phyloP scores from a whole-genome alignment of 2,329 filamentous ascomycete species.

The Trichoderma sp. region DNA sequence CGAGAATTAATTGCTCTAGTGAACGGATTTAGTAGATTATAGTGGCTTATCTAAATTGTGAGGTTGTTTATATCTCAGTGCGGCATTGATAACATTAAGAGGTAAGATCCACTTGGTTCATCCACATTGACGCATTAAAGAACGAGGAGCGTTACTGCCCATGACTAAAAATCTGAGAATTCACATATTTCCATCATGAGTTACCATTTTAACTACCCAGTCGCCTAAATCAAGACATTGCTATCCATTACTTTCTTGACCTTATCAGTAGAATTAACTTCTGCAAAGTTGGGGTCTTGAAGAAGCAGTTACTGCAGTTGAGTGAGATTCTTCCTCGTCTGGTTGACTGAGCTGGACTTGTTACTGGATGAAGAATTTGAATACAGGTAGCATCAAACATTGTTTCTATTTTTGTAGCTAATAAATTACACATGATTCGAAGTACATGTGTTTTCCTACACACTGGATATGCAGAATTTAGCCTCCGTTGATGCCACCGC shows the following conservation, averaged over 20 bases:
- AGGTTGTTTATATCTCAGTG: neutral
- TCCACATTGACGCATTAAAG: neutral
- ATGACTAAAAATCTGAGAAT: neutral
- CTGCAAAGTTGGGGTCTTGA: no score
- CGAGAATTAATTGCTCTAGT: neutral
- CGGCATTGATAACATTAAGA: no score
- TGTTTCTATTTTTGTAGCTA: no score
- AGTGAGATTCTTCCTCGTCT: no score
- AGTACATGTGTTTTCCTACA: neutral
- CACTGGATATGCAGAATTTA: neutral
- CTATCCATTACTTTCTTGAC: neutral
- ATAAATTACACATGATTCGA: no score
- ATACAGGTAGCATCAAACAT: no score
- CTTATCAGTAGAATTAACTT: neutral
- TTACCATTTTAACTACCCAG: neutral
- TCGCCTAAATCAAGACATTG: neutral
- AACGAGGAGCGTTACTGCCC: accelerated
- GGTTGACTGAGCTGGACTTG: no score
- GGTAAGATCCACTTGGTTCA: no score
- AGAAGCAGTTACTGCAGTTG: no score
- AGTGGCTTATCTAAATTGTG: neutral
- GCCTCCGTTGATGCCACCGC: slow-evolving; percentile 23
- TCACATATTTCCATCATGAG: neutral
- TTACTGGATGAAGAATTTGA: no score
- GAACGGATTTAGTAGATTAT: neutral